These are phyloP conservation scores for Colletotrichum sojae DNA, from an alignment of 2,329 filamentous ascomycete genomes.

Conservation along the genomic window DNA sequence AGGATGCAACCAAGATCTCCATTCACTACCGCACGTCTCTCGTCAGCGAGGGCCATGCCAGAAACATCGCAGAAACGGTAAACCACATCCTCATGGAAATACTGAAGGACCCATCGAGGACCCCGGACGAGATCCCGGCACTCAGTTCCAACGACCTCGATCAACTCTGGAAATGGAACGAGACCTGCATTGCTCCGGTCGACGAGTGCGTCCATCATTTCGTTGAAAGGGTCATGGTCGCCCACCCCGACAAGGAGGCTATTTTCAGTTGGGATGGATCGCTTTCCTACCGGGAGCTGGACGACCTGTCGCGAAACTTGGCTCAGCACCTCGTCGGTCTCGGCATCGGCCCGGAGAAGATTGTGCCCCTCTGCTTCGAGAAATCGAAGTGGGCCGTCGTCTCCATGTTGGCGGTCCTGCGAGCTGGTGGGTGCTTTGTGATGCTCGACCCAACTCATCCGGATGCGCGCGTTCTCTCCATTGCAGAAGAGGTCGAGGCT, in stretches of 20 bases:
- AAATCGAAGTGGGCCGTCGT: slow-evolving; percentile 43
- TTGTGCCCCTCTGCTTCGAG: slow-evolving; percentile 28
- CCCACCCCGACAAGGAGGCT: slow-evolving; percentile 37
- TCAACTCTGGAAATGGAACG: slow-evolving; percentile 43
- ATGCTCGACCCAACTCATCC: slow-evolving; percentile 36
- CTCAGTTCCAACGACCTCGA: slow-evolving; percentile 40
- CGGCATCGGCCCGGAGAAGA: slow-evolving; percentile 12
- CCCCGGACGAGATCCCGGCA: slow-evolving; percentile 29
- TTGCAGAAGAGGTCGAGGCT: slow-evolving; percentile 34
- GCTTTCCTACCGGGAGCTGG: slow-evolving; percentile 48
- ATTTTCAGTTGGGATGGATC: slow-evolving; percentile 49
- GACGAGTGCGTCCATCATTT: slow-evolving; percentile 42
- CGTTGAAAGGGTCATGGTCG: slow-evolving; percentile 5
- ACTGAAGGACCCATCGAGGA: slow-evolving; percentile 12
- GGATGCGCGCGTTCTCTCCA: neutral
- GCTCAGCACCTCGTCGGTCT: slow-evolving; percentile 28
- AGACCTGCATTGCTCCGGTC: slow-evolving; percentile 32
- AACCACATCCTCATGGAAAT: slow-evolving; percentile 44
- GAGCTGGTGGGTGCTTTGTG: slow-evolving; percentile 42
- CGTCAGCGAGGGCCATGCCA: slow-evolving; percentile 43
- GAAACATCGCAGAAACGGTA: slow-evolving; percentile 50
- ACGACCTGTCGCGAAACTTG: slow-evolving; percentile 28
- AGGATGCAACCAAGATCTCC: slow-evolving; percentile 11
- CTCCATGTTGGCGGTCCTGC: slow-evolving; percentile 42
- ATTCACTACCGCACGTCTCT: slow-evolving; percentile 35